Evolutionary conservation across 2,329 filamentous ascomycete species (phyloP).

Genomic region (Falciphora oryzae): DNA sequence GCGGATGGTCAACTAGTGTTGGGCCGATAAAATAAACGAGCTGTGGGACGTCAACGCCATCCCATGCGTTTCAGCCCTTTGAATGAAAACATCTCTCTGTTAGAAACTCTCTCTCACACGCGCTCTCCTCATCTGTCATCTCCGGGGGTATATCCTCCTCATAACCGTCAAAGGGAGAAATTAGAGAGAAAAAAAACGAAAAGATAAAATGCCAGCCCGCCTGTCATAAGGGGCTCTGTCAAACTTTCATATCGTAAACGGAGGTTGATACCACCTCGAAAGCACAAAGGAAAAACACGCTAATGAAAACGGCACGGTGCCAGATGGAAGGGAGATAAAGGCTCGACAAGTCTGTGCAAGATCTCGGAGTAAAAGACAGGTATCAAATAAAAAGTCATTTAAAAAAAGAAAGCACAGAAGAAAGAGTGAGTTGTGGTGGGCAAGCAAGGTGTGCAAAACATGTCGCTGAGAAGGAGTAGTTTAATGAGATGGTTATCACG

Average conservation of each 20-base stretch:
- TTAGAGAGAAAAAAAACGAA: not conserved
- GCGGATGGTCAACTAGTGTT: not conserved
- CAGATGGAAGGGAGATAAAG: not conserved
- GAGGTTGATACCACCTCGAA: not conserved
- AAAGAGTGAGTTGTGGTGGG: not conserved
- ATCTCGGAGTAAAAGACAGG: not conserved
- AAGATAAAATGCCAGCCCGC: not conserved
- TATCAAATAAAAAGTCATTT: not conserved
- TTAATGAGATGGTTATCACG: not conserved
- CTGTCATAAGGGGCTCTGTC: not conserved
- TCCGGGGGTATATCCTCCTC: slow-evolving; percentile 6
- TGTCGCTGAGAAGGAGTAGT: not conserved
- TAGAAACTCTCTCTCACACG: not conserved
- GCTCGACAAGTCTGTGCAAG: not conserved
- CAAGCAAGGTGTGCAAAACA: not conserved
- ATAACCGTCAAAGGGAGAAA: not conserved
- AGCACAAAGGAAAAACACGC: not conserved
- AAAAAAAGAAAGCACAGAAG: not conserved
- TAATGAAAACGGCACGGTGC: not conserved
- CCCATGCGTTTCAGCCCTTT: not conserved
- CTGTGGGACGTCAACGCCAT: too few species aligned
- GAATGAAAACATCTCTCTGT: not conserved
- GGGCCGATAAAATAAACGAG: not conserved
- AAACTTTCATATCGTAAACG: not conserved
- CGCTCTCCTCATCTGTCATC: not conserved